Evolutionary conservation across 2,329 filamentous ascomycete species (phyloP), one percentile per base, ranked within the genome.

Genomic region (Albophoma yamanashiensis): DNA sequence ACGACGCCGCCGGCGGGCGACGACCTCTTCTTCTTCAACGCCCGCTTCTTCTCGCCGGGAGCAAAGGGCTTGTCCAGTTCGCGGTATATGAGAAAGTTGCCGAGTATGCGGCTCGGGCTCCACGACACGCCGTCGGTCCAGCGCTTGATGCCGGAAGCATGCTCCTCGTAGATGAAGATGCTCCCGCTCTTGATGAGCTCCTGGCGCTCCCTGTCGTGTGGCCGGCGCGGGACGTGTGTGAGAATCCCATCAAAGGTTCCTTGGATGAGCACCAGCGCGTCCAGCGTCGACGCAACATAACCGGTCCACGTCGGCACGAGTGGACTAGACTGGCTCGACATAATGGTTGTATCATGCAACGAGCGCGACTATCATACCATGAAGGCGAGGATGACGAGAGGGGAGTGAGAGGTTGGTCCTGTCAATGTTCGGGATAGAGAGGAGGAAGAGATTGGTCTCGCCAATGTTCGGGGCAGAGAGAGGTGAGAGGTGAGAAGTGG

Each of bases 121-220:
- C 92, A 97, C 8, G 88, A 87, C 14, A 93, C 85, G 17, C 92
- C 92, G 66, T 97, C 92, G 0, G 92, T 96, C 92, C 92, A 97
- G 60, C 92, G 82, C 76, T 95, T 95, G 75, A 96, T 96, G 6
- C 91, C 91, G 0, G 92, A 95, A 0, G 90, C 87, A 62, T 91
- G 88, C 71, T 96, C 91, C 69, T 96, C 91, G 72, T 96, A 97
- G 65, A 96, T 90, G 74, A 96, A 94, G 55, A 96, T 84, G 65
- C 89, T 88, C 42, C 92, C 92, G 66, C 91, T 95, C 65, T 83
- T 83, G 69, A 96, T 94, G 58, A 96, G 82, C 25, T 84, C 80
- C 31, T 80, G 79, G 58, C 92, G 83, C 74, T 96, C 92, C 58
- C 91, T 82, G 68, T 96, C 92, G 71, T 96, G 91, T 1, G 92